phyloP scores from a whole-genome alignment of 2,329 filamentous ascomycete species.

The Rhynchosporium graminicola region DNA sequence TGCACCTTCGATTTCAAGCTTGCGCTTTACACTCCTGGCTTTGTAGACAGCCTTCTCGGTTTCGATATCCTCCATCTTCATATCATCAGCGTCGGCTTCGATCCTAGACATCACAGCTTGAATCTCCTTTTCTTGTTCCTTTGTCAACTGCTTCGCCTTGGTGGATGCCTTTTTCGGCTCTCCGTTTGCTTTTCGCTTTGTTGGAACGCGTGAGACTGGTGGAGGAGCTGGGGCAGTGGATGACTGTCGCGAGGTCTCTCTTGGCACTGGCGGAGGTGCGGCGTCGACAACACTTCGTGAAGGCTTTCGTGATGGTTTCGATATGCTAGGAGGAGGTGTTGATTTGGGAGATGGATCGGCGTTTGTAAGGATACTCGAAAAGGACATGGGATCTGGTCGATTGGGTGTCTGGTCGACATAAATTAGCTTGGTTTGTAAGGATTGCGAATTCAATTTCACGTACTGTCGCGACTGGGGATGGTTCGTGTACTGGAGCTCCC shows the following conservation, averaged over 20 bases:
- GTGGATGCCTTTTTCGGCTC: conserved; percentile 59
- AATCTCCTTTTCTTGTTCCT: conserved; percentile 69
- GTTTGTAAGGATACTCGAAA: conserved; percentile 89
- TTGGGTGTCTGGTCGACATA: conserved; percentile 59
- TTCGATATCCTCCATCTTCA: conserved; percentile 54
- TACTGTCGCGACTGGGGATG: conserved; percentile 34
- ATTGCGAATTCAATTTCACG: conserved; percentile 20
- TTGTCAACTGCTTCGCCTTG: conserved; percentile 50
- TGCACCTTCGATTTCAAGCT: conserved; percentile 61
- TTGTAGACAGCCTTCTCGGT: conserved; percentile 53
- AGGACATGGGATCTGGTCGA: conserved; percentile 87
- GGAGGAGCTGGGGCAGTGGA: conserved; percentile 49
- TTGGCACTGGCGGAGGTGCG: conserved; percentile 35
- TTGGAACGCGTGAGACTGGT: conserved; percentile 47
- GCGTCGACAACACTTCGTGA: conserved; percentile 28
- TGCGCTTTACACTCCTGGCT: conserved; percentile 65
- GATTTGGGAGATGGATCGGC: conserved; percentile 64
- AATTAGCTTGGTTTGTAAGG: conserved; percentile 23
- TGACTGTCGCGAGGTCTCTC: conserved; percentile 46
- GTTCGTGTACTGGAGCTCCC: conserved; percentile 29
- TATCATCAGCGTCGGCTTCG: conserved; percentile 58
- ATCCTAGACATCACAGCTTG: conserved; percentile 63
- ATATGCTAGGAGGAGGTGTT: conserved; percentile 43
- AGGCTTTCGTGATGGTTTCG: conserved; percentile 35
- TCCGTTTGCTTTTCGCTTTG: conserved; percentile 43